Conservation (phyloP, 2,329 filamentous ascomycete genomes). For the Aspergillus pseudonomiae region DNA sequence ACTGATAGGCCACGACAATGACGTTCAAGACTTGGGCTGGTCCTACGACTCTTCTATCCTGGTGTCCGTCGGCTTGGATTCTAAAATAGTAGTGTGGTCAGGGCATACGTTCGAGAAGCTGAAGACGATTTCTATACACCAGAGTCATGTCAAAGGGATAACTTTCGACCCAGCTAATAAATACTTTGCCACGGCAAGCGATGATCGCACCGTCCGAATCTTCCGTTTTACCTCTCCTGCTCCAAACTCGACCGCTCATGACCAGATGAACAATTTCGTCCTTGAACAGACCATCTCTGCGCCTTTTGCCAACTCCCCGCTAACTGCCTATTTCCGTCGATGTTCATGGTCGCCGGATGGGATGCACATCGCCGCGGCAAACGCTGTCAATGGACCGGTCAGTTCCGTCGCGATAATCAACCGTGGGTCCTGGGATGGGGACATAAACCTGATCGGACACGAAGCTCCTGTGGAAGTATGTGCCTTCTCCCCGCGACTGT, state of each 20-base stretch:
- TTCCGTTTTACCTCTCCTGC: slow-evolving; percentile 91
- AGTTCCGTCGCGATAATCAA: slow-evolving; percentile 97
- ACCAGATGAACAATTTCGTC: slow-evolving; percentile 95
- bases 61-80: slow-evolving; percentile 94
- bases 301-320: slow-evolving; percentile 86
- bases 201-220: slow-evolving; percentile 95
- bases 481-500: slow-evolving; percentile 91
- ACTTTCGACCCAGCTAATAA: slow-evolving; percentile 99
- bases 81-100: slow-evolving; percentile 98
- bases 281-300: slow-evolving; percentile 87
- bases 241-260: slow-evolving; percentile 89
- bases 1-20: slow-evolving; percentile 95
- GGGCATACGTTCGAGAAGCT: slow-evolving; percentile 97
- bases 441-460: slow-evolving; percentile 96
- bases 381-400: slow-evolving; percentile 95
- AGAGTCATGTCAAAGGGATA: slow-evolving; percentile 97
- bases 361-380: slow-evolving; percentile 93
- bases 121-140: slow-evolving; percentile 88
- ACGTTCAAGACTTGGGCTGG: slow-evolving; percentile 97
- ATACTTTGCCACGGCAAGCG: slow-evolving; percentile 97
- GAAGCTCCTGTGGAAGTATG: slow-evolving; percentile 97
- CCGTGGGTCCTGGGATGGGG: slow-evolving; percentile 87
- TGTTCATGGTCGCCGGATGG: slow-evolving; percentile 99
- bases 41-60: slow-evolving; percentile 93
- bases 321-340: slow-evolving; percentile 94